phyloP scores from a whole-genome alignment of 1,284 basidiomycete species.

The Austroboletus novae-zelandiae region DNA sequence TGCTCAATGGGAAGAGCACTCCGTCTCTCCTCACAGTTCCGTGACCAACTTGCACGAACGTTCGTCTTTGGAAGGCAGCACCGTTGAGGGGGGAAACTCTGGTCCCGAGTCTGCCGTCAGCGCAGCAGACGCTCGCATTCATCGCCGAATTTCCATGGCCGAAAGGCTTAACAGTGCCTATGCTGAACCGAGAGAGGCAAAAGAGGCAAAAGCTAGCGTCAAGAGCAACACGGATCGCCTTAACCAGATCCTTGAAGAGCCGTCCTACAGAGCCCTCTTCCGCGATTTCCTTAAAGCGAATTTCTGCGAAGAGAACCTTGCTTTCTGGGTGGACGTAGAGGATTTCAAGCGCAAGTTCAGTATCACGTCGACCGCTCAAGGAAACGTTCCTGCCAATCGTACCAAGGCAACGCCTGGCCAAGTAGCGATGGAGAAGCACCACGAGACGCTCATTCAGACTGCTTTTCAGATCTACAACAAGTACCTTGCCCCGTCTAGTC shows the following conservation, averaged over 20 bases:
- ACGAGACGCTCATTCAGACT: constrained; percentile 91
- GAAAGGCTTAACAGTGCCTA: constrained; percentile 67
- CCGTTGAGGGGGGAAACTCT: constrained; percentile 40
- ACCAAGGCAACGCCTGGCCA: constrained; percentile 67
- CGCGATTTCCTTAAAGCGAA: constrained; percentile 92
- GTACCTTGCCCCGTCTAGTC: constrained; percentile 93
- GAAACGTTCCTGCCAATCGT: constrained; percentile 45
- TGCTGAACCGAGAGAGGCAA: constrained; percentile 50
- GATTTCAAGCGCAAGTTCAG: constrained; percentile 97
- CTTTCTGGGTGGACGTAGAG: constrained; percentile 96
- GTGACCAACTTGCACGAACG: constrained; percentile 55
- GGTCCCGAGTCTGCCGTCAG: constrained; percentile 35
- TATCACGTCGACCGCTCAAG: constrained; percentile 90
- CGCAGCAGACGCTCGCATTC: constrained; percentile 63
- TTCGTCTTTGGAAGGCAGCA: constrained; percentile 40
- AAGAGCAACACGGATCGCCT: constrained; percentile 92
- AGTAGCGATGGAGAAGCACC: constrained; percentile 94
- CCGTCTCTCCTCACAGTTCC: constrained; percentile 65
- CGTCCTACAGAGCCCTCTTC: constrained; percentile 86
- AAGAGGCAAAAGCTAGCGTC: constrained; percentile 58
- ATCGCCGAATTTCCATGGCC: constrained; percentile 74
- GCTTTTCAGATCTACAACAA: constrained; percentile 94
- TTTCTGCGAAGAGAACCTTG: constrained; percentile 98
- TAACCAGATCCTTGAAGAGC: constrained; percentile 91
- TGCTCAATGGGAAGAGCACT: constrained; percentile 74